These are phyloP conservation scores for Boletus rubescentipes DNA, from an alignment of 768 basidiomycete species.

Conservation along the genomic window DNA sequence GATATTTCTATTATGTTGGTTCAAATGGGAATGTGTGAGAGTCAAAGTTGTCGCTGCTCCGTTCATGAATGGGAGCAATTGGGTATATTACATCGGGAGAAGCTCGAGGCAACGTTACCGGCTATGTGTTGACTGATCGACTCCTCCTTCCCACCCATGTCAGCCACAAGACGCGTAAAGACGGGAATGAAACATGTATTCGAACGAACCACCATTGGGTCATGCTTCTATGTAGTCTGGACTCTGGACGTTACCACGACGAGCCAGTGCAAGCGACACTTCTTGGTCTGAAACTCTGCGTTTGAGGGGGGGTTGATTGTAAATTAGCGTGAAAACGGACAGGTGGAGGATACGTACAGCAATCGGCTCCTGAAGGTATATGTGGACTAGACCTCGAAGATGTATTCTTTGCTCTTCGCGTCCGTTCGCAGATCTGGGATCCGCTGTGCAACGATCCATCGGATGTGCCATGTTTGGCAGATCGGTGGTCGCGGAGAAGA, in stretches of 20 bases:
- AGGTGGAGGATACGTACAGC: background rate
- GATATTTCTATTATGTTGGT: background rate
- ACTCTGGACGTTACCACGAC: background rate
- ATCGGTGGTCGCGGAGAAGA: slow-evolving; percentile 10
- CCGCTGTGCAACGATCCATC: background rate
- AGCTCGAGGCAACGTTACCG: background rate
- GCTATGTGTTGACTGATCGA: background rate
- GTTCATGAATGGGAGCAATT: background rate
- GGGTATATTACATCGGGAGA: slow-evolving; percentile 2
- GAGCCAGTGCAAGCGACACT: background rate
- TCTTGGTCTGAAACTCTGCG: background rate
- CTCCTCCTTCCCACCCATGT: background rate
- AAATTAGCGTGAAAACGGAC: background rate
- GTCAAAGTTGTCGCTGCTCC: background rate
- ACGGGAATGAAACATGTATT: slow-evolving; percentile 10
- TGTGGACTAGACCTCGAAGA: background rate
- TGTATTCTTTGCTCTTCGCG: background rate
- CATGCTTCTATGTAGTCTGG: too few species aligned
- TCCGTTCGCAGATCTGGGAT: slow-evolving; percentile 3
- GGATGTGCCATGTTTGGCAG: slow-evolving; percentile 1
- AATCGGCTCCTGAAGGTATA: background rate
- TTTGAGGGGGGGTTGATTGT: background rate
- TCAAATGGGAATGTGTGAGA: background rate
- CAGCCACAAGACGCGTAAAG: background rate
- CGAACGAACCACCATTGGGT: background rate